Evolutionary conservation across 78 protist species (phyloP).

Genomic region (Dictyostelium firmibasis): DNA sequence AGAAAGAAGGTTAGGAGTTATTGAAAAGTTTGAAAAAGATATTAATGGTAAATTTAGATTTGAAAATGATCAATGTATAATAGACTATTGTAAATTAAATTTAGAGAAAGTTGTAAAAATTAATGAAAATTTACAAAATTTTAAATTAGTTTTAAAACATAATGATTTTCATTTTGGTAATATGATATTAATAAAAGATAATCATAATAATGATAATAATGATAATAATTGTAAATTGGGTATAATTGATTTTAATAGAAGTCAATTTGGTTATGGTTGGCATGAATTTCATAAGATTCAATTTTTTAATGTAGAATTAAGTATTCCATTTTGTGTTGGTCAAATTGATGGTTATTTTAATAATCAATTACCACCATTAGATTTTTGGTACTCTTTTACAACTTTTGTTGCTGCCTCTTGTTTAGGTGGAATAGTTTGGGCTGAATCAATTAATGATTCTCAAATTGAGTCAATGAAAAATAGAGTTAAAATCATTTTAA

Average conservation of each 20-base stretch:
- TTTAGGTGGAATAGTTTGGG: not conserved
- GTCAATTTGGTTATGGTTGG: not conserved
- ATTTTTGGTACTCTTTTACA: not conserved
- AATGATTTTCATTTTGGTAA: constrained; percentile 2
- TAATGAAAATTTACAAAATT: not conserved
- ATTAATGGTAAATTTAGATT: not conserved
- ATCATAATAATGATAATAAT: not conserved
- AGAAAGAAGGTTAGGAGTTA: not conserved
- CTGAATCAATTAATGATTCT: not conserved
- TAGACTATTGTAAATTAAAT: not conserved
- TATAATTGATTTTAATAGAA: not conserved
- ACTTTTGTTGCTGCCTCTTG: not conserved
- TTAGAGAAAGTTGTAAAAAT: not conserved
- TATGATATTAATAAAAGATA: not conserved
- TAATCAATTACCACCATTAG: not conserved
- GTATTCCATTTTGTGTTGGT: not conserved
- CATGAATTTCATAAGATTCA: not conserved
- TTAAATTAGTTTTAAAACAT: constrained; percentile 5
- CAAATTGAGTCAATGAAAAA: not conserved
- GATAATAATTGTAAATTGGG: not conserved
- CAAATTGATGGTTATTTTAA: constrained; percentile 4
- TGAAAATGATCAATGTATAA: not conserved
- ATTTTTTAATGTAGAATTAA: not conserved
- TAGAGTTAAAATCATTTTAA: not conserved
- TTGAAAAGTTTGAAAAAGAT: not conserved